Conservation (phyloP, 2,329 filamentous ascomycete species). For the Diaporthe citrichinensis region DNA sequence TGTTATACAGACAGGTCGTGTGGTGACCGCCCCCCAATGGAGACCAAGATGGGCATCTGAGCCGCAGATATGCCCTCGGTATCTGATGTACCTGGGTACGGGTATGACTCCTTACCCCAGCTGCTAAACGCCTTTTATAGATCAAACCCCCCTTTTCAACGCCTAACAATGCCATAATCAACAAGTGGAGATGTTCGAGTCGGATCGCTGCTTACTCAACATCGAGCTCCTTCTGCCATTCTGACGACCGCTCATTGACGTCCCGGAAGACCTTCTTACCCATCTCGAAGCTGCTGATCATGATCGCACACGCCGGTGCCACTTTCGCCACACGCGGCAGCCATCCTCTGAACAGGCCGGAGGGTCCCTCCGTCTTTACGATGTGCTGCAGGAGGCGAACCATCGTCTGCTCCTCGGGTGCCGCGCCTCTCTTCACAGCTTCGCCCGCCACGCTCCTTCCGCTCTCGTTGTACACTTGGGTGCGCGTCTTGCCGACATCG, state of each 20-base stretch:
- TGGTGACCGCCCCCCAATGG: slow-evolving; percentile 6
- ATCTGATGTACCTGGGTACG: slow-evolving; percentile 11
- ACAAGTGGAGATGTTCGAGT: slow-evolving; percentile 39
- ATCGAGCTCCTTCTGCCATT: slow-evolving; percentile 44
- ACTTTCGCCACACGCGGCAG: slow-evolving; percentile 93
- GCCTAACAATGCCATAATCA: slow-evolving; percentile 37
- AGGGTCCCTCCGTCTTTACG: slow-evolving; percentile 84
- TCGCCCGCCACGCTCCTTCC: slow-evolving; percentile 51
- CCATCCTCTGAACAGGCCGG: slow-evolving; percentile 92
- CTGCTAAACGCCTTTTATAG: slow-evolving; percentile 34
- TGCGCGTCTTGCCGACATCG: slow-evolving; percentile 96
- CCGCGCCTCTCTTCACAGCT: slow-evolving; percentile 53
- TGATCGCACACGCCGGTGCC: slow-evolving; percentile 96
- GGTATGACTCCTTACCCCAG: slow-evolving; percentile 28
- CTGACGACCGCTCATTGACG: slow-evolving; percentile 72
- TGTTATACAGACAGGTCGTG: slow-evolving; percentile 24
- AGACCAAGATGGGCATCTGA: neutral
- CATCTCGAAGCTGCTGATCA: slow-evolving; percentile 98
- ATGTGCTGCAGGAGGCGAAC: slow-evolving; percentile 90
- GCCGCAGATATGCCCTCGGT: slow-evolving; percentile 26
- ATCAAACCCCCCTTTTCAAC: slow-evolving; percentile 35
- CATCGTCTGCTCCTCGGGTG: slow-evolving; percentile 85
- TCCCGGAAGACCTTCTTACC: slow-evolving; percentile 89
- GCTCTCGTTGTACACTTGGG: slow-evolving; percentile 82
- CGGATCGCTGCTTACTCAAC: slow-evolving; percentile 27